These are phyloP conservation scores for Arthromyces matolae DNA, from an alignment of 768 basidiomycete genomes.

Conservation along the genomic window DNA sequence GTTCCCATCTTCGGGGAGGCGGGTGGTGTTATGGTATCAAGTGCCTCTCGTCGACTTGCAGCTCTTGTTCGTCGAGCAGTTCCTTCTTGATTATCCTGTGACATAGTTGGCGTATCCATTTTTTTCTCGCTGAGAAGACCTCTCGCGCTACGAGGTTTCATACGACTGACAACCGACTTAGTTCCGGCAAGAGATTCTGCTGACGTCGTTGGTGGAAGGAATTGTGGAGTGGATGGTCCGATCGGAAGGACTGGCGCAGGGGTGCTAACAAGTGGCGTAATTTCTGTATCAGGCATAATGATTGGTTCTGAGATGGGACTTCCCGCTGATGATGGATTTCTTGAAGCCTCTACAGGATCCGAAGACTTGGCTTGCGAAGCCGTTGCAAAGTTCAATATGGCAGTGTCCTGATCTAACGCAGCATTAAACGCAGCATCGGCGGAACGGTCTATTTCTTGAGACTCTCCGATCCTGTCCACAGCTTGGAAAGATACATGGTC, in stretches of 20 bases:
- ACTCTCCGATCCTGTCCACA: conserved; percentile 28
- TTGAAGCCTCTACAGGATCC: conserved; percentile 2
- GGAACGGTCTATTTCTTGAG: conserved; percentile 28
- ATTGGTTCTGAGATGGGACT: too few species aligned
- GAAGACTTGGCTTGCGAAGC: not conserved
- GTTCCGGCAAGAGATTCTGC: not conserved
- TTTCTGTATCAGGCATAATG: too few species aligned
- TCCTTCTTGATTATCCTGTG: conserved; percentile 10
- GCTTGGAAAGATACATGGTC: conserved; percentile 26
- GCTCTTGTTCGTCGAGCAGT: conserved; percentile 23
- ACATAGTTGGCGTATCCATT: not conserved
- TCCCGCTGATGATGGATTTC: conserved; percentile 19
- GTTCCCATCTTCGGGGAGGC: conserved; percentile 14
- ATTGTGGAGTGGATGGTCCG: conserved; percentile 4
- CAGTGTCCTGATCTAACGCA: conserved; percentile 30
- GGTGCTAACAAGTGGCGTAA: conserved; percentile 7
- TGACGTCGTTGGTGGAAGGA: not conserved
- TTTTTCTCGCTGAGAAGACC: conserved; percentile 13
- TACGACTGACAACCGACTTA: conserved; percentile 29
- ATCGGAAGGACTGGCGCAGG: not conserved
- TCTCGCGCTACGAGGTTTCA: conserved; percentile 39
- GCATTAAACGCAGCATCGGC: conserved; percentile 34
- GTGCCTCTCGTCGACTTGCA: conserved; percentile 16
- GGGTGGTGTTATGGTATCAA: conserved; percentile 18
- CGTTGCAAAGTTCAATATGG: conserved; percentile 2